Evolutionary conservation across 768 basidiomycete species (phyloP).

Genomic region (Macrolepiota fuliginosa): DNA sequence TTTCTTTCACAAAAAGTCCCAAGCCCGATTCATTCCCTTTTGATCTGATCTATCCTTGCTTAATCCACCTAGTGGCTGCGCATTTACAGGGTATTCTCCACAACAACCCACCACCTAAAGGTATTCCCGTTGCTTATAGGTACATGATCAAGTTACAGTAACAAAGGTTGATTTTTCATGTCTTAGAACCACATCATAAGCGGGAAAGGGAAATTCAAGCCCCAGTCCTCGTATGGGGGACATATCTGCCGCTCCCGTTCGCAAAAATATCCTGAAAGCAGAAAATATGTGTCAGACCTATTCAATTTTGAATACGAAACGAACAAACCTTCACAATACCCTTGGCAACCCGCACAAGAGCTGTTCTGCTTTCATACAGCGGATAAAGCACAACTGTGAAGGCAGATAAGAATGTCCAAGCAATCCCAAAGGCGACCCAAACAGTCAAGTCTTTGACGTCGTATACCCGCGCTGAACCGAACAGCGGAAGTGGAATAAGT

Average conservation of each 20-base stretch:
- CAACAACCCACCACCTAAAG: too few species aligned
- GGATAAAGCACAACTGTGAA: constrained; percentile 82
- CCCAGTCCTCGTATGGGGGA: not conserved
- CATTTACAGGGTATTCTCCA: too few species aligned
- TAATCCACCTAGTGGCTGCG: too few species aligned
- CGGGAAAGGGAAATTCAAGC: too few species aligned
- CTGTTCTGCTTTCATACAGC: constrained; percentile 77
- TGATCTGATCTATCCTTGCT: too few species aligned
- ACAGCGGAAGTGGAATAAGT: constrained; percentile 81
- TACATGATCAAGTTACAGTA: too few species aligned
- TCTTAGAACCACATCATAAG: too few species aligned
- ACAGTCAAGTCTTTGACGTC: constrained; percentile 61
- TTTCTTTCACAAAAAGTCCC: not conserved
- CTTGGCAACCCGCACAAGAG: constrained; percentile 52
- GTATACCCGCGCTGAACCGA: constrained; percentile 77
- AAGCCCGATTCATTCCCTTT: not conserved
- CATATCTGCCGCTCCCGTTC: not conserved
- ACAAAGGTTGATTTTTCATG: too few species aligned
- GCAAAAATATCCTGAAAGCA: not conserved
- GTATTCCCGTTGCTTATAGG: too few species aligned
- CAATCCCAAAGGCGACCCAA: constrained; percentile 81
- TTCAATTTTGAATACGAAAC: not conserved
- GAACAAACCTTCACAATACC: constrained; percentile 74
- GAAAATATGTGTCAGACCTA: not conserved
- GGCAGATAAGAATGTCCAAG: constrained; percentile 80